A percentile compares a stretch with the other conserved stretches of the same genome.
Conservation (phyloP, 192 early-diverging fungal species). For the Umbelopsis sp. region DNA sequence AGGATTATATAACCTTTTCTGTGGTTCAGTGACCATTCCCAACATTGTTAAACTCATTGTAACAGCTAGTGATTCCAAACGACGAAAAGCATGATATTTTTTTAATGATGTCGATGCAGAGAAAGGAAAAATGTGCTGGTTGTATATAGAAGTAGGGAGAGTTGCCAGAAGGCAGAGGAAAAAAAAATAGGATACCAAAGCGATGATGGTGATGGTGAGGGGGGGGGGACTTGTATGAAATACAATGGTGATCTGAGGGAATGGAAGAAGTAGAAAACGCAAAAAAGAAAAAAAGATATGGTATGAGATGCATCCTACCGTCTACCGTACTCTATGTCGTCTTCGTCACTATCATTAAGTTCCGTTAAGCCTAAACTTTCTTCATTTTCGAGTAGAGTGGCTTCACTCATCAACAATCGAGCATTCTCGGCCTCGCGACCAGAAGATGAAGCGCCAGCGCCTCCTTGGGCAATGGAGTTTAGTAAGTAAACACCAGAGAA, state of each 20-base stretch:
- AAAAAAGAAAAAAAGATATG: neutral
- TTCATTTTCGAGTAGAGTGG: slow-evolving; percentile 51
- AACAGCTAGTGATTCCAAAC: neutral
- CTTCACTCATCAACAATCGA: slow-evolving; percentile 46
- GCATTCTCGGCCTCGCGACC: slow-evolving; percentile 36
- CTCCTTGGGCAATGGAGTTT: slow-evolving; percentile 52
- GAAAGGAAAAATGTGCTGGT: neutral
- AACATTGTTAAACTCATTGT: no score
- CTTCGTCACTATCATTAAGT: slow-evolving; percentile 7
- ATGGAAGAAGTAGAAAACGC: neutral
- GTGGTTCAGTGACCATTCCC: no score
- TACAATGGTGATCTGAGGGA: neutral
- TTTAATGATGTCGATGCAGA: neutral
- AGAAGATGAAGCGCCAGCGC: slow-evolving; percentile 18
- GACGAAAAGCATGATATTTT: neutral
- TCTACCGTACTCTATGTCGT: slow-evolving; percentile 15
- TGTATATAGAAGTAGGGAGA: neutral
- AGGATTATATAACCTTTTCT: no score
- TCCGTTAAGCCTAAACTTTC: slow-evolving; percentile 26
- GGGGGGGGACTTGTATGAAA: slow-evolving; percentile 2
- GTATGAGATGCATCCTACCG: neutral
- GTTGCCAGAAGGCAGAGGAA: neutral
- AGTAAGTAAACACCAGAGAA: slow-evolving; percentile 93
- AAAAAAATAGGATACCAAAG: neutral
- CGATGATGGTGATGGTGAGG: neutral